Evolutionary conservation across 768 basidiomycete genomes (phyloP), one percentile per base, ranked within the genome.

Genomic region (Paxillus ammoniavirescens): DNA sequence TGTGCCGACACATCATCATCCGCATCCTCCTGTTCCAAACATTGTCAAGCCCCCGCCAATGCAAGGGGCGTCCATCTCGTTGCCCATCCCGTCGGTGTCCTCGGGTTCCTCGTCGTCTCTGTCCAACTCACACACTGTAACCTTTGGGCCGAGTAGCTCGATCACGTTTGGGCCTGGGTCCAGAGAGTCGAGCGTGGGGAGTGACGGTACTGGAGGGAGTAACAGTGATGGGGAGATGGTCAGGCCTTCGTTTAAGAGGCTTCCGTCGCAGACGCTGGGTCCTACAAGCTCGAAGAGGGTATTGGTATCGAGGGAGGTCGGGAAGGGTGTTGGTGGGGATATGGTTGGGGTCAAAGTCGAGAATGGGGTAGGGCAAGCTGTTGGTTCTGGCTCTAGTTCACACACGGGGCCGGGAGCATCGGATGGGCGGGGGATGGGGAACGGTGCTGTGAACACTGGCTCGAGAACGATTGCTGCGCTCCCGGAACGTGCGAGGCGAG

Each of bases 251-350:
- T 89, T 88, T 63, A 91, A 91, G 74, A 74, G 89, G 42, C 65
- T 87, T 36, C 82, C 89, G 2, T 87, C 85, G 44, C 86, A 87
- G 71, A 86, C 86, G 9, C 69, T 91, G n/a, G 87, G 77, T 1
- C 84, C 86, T 2, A 71, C 71, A 35, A 75, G 75, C 56, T 57
- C 78, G 45, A 90, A 91, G 66, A 71, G 83, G 47, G 74, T 74
- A 49, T 61, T 76, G 62, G 66, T 83, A 10, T 64, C 72, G 49
- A 67, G 71, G 10, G 42, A 53, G 1, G 15, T 65, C n/a, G 55
- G 54, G 8, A 57, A 23, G 10, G 63, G 63, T n/a, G 64, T 70
- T 3, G 72, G 68, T 50, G 72, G 67, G 36, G 69, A 69, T 40
- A 62, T 59, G 17, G 64, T 62, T 13, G 64, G 58, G 37, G 49